Conservation (phyloP, 2,329 filamentous ascomycete genomes). For the Cladosporium velox region DNA sequence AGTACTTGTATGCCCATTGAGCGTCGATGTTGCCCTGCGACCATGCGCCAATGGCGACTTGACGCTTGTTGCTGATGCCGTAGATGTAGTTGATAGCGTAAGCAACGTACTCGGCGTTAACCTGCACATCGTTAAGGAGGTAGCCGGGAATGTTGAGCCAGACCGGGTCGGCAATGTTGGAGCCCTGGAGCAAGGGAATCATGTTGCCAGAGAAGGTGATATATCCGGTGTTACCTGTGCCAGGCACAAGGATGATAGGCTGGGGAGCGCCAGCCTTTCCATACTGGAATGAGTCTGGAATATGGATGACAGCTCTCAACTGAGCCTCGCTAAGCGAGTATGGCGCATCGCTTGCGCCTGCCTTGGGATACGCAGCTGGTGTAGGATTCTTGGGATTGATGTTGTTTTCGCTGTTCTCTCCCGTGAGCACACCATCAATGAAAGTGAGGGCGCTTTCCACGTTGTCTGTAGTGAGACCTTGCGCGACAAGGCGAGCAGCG, state of each 20-base stretch:
- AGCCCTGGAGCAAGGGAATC: slow-evolving; percentile 50
- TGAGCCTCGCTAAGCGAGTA: slow-evolving; percentile 51
- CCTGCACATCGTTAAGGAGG: slow-evolving; percentile 52
- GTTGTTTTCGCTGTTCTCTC: slow-evolving; percentile 33
- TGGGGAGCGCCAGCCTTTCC: slow-evolving; percentile 42
- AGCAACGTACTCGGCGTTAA: slow-evolving; percentile 57
- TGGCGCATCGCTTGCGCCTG: slow-evolving; percentile 46
- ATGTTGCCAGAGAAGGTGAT: slow-evolving; percentile 51
- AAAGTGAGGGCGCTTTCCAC: slow-evolving; percentile 25
- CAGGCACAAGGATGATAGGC: slow-evolving; percentile 57
- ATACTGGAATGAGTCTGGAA: slow-evolving; percentile 52
- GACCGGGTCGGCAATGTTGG: slow-evolving; percentile 51
- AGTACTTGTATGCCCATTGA: slow-evolving; percentile 62
- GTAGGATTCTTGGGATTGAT: slow-evolving; percentile 31
- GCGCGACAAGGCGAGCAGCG: slow-evolving; percentile 30
- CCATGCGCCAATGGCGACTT: slow-evolving; percentile 54
- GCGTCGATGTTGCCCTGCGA: slow-evolving; percentile 57
- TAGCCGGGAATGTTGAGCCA: slow-evolving; percentile 58
- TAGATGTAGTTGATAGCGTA: slow-evolving; percentile 61
- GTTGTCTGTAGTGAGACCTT: slow-evolving; percentile 35
- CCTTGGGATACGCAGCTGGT: slow-evolving; percentile 42
- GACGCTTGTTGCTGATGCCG: slow-evolving; percentile 40
- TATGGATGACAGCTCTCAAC: slow-evolving; percentile 56
- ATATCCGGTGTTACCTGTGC: slow-evolving; percentile 54
- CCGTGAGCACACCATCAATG: slow-evolving; percentile 29